These are phyloP conservation scores for Metarhizium guizhouense DNA, from an alignment of 2,329 filamentous ascomycete species.

Conservation along the genomic window DNA sequence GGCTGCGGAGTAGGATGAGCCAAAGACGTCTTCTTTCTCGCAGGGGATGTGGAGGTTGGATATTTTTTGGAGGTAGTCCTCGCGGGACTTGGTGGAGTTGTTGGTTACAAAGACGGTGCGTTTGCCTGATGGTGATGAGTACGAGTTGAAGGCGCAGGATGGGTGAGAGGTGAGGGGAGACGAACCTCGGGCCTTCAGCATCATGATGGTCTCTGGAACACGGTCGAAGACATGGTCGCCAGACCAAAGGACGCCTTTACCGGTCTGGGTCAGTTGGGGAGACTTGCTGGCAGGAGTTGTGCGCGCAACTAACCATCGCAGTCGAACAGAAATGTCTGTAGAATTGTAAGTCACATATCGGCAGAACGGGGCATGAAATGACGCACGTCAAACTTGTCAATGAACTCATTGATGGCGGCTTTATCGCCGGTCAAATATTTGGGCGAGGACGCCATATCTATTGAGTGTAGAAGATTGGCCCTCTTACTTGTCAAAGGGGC, in stretches of 20 bases:
- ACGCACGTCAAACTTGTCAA: slow-evolving; percentile 86
- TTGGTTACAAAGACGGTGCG: slow-evolving; percentile 94
- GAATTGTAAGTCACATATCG: background rate
- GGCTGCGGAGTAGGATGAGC: slow-evolving; percentile 87
- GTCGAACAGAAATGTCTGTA: slow-evolving; percentile 68
- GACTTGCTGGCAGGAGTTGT: background rate
- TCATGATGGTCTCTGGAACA: slow-evolving; percentile 73
- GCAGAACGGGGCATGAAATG: background rate
- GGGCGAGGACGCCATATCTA: slow-evolving; percentile 24
- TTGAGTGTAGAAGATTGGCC: background rate
- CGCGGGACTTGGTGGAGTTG: slow-evolving; percentile 93
- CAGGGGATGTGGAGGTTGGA: slow-evolving; percentile 70
- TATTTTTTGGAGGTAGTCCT: slow-evolving; percentile 90
- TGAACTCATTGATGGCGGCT: slow-evolving; percentile 68
- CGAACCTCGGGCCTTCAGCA: slow-evolving; percentile 71
- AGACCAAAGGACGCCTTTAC: slow-evolving; percentile 85
- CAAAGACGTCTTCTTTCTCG: slow-evolving; percentile 84
- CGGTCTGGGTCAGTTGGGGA: slow-evolving; percentile 1
- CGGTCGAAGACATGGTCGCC: slow-evolving; percentile 84
- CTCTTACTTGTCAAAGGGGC: background rate
- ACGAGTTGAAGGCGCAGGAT: background rate
- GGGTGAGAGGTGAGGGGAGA: background rate
- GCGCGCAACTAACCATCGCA: slow-evolving; percentile 67
- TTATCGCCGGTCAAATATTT: slow-evolving; percentile 72
- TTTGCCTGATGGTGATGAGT: slow-evolving; percentile 54